Percentiles rank a stretch among this genome's conserved stretches.
Conservation (phyloP, 2,329 filamentous ascomycete genomes). For the Trichophyton benhamiae region DNA sequence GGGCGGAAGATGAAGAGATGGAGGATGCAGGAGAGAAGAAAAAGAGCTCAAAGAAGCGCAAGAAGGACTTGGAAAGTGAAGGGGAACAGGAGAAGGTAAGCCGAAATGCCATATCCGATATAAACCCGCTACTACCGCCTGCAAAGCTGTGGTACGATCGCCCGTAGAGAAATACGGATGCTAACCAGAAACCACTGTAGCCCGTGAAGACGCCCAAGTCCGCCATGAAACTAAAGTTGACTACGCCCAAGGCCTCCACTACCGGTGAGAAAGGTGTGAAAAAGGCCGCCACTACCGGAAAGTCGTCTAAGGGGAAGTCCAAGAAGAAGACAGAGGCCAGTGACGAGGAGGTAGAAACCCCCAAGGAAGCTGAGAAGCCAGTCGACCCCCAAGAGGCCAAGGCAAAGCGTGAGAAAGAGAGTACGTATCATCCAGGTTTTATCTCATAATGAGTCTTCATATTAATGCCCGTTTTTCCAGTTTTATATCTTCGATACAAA, state of each 20-base stretch:
- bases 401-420: conserved; percentile 47
- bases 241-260: conserved; percentile 47
- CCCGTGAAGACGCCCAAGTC: conserved; percentile 55
- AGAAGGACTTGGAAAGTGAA: conserved; percentile 64
- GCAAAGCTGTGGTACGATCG: neutral
- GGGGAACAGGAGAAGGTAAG: conserved; percentile 54
- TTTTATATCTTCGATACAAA: conserved; percentile 88
- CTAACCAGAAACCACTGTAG: conserved; percentile 28
- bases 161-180: neutral
- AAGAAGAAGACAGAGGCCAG: conserved; percentile 48
- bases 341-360: conserved; percentile 44
- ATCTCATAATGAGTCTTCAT: neutral
- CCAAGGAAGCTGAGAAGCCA: conserved; percentile 40
- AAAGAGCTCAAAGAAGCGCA: conserved; percentile 58
- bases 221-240: conserved; percentile 39
- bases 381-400: conserved; percentile 44
- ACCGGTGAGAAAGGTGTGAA: conserved; percentile 31
- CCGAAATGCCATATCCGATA: neutral
- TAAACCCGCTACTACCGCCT: neutral
- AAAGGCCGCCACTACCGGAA: conserved; percentile 40
- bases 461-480: conserved; percentile 28
- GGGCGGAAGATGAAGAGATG: conserved; percentile 45
- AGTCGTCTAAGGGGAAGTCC: conserved; percentile 44
- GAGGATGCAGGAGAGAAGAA: conserved; percentile 39
- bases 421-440: conserved; percentile 22